phyloP scores from a whole-genome alignment of 2,329 filamentous ascomycete genomes.

The Fusarium paranaense region DNA sequence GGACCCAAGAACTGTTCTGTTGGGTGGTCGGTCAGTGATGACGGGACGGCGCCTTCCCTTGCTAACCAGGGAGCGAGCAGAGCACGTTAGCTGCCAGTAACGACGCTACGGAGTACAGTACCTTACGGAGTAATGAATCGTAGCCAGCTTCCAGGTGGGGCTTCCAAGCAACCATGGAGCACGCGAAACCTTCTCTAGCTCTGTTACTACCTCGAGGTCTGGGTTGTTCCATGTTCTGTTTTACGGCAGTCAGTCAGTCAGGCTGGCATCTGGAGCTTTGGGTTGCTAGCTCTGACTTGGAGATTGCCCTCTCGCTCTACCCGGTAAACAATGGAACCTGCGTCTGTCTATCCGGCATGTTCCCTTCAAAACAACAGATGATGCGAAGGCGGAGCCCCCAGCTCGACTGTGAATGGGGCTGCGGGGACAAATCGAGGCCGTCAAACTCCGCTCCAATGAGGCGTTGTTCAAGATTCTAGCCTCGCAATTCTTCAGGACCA shows the following conservation, averaged over 20 bases:
- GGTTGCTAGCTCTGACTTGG: not conserved
- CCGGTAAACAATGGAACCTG: not conserved
- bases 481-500: not conserved
- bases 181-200: slow-evolving; percentile 5
- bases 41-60: not conserved
- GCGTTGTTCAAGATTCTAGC: slow-evolving; percentile 13
- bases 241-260: not conserved
- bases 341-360: not conserved
- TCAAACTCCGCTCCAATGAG: slow-evolving; percentile 22
- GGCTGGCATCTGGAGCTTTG: not conserved
- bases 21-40: not conserved
- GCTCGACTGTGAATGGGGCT: slow-evolving; percentile 13
- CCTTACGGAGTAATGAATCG: not conserved
- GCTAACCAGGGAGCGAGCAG: not conserved
- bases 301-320: not conserved
- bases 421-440: slow-evolving; percentile 20
- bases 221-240: slow-evolving; percentile 6
- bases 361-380: slow-evolving; percentile 11
- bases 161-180: slow-evolving; percentile 4
- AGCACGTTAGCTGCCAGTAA: not conserved
- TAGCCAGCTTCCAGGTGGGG: not conserved
- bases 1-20: not conserved
- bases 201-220: not conserved
- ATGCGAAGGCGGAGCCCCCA: slow-evolving; percentile 26
- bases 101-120: not conserved